These are phyloP conservation scores for Taiozyma sp. DNA, from an alignment of 1,139 yeast genomes.

Conservation along the genomic window DNA sequence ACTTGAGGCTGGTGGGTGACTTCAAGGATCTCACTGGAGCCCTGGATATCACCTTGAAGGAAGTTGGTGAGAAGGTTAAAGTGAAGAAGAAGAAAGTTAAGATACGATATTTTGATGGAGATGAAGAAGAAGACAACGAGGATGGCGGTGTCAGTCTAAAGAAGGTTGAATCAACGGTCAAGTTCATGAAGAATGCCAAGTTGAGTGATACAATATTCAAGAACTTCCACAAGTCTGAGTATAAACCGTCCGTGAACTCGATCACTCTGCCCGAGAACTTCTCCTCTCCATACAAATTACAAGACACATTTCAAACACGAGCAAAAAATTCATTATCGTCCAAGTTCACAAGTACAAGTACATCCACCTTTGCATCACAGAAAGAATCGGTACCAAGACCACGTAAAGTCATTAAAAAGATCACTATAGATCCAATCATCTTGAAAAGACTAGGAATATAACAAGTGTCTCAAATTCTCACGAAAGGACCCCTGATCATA, in stretches of 20 bases:
- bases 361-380: background rate
- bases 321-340: slow-evolving; percentile 1
- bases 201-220: slow-evolving; percentile 11
- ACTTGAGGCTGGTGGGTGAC: slow-evolving; percentile 3
- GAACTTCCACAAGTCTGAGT: slow-evolving; percentile 8
- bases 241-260: background rate
- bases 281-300: background rate
- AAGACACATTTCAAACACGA: background rate
- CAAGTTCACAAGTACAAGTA: background rate
- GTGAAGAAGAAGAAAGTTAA: slow-evolving; percentile 8
- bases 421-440: slow-evolving; percentile 12
- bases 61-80: slow-evolving; percentile 3
- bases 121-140: slow-evolving; percentile 4
- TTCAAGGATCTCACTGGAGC: slow-evolving; percentile 7
- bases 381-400: background rate
- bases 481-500: slow-evolving; percentile 52
- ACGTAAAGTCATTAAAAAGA: slow-evolving; percentile 2
- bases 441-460: slow-evolving; percentile 14
- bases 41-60: slow-evolving; percentile 1
- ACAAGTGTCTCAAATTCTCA: slow-evolving; percentile 15
- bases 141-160: slow-evolving; percentile 1
- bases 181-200: slow-evolving; percentile 7
- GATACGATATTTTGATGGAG: slow-evolving; percentile 9
- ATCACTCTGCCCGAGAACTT: background rate
- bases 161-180: slow-evolving; percentile 15